phyloP scores from a whole-genome alignment of 306 rosid species.

The Cicer cuneatum region DNA sequence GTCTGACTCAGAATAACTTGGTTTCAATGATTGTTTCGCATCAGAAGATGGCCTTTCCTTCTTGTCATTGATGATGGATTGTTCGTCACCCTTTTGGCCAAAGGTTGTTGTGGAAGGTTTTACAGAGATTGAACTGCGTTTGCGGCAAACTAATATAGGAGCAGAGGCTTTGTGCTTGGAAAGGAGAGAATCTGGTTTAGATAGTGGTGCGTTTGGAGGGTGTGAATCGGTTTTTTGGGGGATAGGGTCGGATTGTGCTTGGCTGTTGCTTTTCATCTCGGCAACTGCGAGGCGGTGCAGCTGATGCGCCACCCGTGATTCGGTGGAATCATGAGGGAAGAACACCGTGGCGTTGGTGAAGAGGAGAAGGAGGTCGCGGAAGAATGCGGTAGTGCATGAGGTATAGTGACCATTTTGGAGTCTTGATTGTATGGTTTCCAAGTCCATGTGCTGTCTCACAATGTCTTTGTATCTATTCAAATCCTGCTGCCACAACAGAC shows the following conservation, averaged over 20 bases:
- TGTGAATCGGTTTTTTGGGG: conserved; percentile 46
- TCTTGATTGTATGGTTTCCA: conserved; percentile 60
- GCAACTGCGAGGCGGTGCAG: conserved; percentile 51
- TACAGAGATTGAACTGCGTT: conserved; percentile 58
- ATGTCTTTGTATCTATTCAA: conserved; percentile 59
- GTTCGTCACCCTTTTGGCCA: conserved; percentile 54
- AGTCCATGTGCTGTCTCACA: conserved; percentile 67
- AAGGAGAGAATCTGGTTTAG: conserved; percentile 61
- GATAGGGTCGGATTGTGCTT: conserved; percentile 40
- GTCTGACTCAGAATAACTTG: conserved; percentile 47
- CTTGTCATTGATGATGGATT: conserved; percentile 50
- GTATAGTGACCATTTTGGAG: conserved; percentile 64
- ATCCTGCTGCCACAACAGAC: conserved; percentile 50
- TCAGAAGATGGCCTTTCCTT: conserved; percentile 54
- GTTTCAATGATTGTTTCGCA: conserved; percentile 51
- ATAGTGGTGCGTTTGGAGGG: conserved; percentile 44
- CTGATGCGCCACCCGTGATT: conserved; percentile 54
- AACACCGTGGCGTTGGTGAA: conserved; percentile 62
- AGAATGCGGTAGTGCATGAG: conserved; percentile 51
- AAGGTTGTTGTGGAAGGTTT: conserved; percentile 57
- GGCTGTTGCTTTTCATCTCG: conserved; percentile 53
- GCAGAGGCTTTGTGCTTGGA: conserved; percentile 62
- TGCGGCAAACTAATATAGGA: conserved; percentile 83
- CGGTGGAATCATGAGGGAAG: conserved; percentile 62
- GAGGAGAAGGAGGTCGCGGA: conserved; percentile 69